These are phyloP conservation scores for Colletotrichum musicola DNA, from an alignment of 2,329 filamentous ascomycete species.

Conservation along the genomic window DNA sequence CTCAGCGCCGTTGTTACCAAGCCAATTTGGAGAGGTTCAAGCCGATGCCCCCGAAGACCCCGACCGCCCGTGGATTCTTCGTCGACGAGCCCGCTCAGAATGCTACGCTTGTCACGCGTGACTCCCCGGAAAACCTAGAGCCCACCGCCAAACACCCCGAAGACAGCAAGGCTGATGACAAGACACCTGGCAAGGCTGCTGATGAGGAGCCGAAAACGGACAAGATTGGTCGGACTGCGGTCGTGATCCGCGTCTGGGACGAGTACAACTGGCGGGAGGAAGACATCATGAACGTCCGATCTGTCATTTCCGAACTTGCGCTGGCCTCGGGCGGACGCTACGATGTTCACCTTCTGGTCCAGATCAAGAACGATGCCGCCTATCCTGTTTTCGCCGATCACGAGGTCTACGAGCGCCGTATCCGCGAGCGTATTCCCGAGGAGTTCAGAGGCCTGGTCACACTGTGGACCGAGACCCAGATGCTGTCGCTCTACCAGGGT, in stretches of 20 bases:
- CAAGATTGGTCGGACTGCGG: constrained; percentile 73
- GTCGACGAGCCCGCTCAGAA: constrained; percentile 53
- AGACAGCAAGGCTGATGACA: not conserved
- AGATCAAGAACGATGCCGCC: constrained; percentile 81
- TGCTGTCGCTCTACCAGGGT: constrained; percentile 89
- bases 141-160: constrained; percentile 18
- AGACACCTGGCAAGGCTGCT: not conserved
- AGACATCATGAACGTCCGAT: constrained; percentile 84
- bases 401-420: constrained; percentile 74
- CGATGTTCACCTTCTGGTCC: constrained; percentile 86
- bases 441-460: constrained; percentile 93
- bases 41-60: constrained; percentile 54
- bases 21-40: constrained; percentile 80
- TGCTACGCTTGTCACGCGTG: constrained; percentile 40
- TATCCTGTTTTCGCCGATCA: constrained; percentile 84
- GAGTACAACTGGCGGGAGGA: constrained; percentile 84
- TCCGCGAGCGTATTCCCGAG: constrained; percentile 77
- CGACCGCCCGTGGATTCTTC: constrained; percentile 64
- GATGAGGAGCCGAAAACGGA: constrained; percentile 43
- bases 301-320: constrained; percentile 85
- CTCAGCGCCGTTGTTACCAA: constrained; percentile 79
- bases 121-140: constrained; percentile 32
- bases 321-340: constrained; percentile 88
- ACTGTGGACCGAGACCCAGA: constrained; percentile 94
- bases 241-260: constrained; percentile 87